Percentiles rank a stretch among this genome's conserved stretches.
Conservation (phyloP, 2,329 filamentous ascomycete species). For the Cryphonectria japonica region DNA sequence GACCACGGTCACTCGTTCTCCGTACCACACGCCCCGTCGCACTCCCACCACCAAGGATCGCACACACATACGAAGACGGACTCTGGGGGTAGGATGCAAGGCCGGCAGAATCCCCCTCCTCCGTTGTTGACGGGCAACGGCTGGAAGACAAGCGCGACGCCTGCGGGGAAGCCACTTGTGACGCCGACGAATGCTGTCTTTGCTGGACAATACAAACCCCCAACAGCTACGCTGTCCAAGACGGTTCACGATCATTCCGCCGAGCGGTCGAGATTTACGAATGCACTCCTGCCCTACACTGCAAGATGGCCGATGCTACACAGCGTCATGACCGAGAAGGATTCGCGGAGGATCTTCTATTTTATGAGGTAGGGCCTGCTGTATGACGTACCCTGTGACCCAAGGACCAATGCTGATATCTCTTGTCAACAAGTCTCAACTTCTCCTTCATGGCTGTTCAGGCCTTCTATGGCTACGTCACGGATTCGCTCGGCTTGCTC, state of each 20-base stretch:
- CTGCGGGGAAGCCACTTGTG: conserved; percentile 46
- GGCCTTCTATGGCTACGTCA: conserved; percentile 90
- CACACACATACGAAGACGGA: conserved; percentile 38
- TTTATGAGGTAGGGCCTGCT: conserved; percentile 76
- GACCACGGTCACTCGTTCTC: conserved; percentile 32
- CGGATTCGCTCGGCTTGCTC: conserved; percentile 90
- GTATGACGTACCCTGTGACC: neutral
- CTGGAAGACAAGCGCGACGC: conserved; percentile 47
- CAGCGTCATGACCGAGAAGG: conserved; percentile 85
- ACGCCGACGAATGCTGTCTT: conserved; percentile 36
- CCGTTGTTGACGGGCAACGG: conserved; percentile 40
- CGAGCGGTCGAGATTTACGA: conserved; percentile 70
- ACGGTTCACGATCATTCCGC: conserved; percentile 43
- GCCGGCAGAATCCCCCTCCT: conserved; percentile 40
- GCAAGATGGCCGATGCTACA: conserved; percentile 78
- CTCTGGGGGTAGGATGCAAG: conserved; percentile 41
- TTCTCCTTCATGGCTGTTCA: conserved; percentile 95
- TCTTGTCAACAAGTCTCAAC: conserved; percentile 68
- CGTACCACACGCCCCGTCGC: conserved; percentile 33
- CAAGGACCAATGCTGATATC: conserved; percentile 2
- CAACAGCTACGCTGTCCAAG: conserved; percentile 28
- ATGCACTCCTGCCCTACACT: conserved; percentile 70
- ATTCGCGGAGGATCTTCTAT: conserved; percentile 94
- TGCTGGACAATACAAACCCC: conserved; percentile 39
- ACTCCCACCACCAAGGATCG: conserved; percentile 36